Evolutionary conservation across 2,329 filamentous ascomycete species (phyloP), one percentile per base, ranked within the genome.

Genomic region (Aspergillus costaricaensis): DNA sequence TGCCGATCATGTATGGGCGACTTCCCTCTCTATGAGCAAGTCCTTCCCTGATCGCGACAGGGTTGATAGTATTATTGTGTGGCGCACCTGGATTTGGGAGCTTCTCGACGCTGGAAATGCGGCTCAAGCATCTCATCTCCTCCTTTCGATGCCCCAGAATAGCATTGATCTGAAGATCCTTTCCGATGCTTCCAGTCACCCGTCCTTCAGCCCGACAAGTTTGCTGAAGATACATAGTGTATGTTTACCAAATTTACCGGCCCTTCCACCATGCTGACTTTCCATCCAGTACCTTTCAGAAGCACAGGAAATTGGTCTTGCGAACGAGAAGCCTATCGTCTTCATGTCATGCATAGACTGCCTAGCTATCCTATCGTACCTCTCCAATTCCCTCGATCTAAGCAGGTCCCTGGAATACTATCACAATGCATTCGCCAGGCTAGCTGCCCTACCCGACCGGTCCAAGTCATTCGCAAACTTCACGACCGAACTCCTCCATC

Each of bases 81-180:
- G 84, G 81, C 82, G 83, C 57, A 82, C 83, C 2, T 90, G 87
- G 84, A 80, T 88, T 1, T 92, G 89, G 88, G 81, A 88, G 64
- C 83, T 86, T n/a, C 76, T 95, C 4, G 75, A 79, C 3, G 62
- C 59, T n/a, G 73, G 71, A 3, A 70, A 82, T 32, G 62, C 73
- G 30, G 54, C 65, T 3, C 70, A 68, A 52, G 78, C 80, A 14
- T 67, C 78, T 5, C 67, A 73, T 39, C 65, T 78, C 19, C 66
- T 84, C 2, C 63, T 79, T 25, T 73, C 75, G 7, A 77, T 82
- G 54, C 68, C 76, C 3, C 71, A 76, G 19, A 71, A 71, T 6
- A 67, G 49, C 27, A 62, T 77, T 14, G 71, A 77, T 25, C 74
- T 81, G 4, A 61, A 63, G 23, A 55, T 63, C 9, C 66, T 74